phyloP scores from a whole-genome alignment of 139 green algal species.

The Closterium sp. region DNA sequence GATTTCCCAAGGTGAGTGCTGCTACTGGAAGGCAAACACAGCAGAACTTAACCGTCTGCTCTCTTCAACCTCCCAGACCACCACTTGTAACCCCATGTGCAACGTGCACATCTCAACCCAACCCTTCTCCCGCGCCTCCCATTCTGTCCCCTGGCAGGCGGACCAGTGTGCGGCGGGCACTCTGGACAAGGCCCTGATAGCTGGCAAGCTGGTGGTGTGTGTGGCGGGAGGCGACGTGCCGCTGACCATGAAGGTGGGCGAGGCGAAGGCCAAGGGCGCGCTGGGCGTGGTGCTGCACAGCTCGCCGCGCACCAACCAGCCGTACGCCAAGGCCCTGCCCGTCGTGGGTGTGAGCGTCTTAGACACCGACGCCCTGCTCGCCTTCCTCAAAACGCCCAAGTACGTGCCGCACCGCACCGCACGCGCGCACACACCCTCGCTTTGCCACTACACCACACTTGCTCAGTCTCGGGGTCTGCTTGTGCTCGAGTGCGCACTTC shows the following conservation, averaged over 20 bases:
- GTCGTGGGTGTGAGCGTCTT: neutral
- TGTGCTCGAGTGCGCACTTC: too few species aligned
- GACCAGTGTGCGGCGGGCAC: neutral
- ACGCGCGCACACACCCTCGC: too few species aligned
- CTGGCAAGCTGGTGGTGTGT: neutral
- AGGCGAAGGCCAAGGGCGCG: neutral
- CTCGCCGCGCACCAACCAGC: neutral
- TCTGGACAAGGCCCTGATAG: neutral
- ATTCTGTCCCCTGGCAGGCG: too few species aligned
- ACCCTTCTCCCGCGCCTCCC: neutral
- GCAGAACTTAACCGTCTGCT: too few species aligned
- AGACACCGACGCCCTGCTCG: neutral
- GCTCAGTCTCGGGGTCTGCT: neutral
- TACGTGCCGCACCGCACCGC: neutral
- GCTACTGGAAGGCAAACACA: too few species aligned
- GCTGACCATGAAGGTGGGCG: neutral
- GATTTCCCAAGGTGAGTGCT: too few species aligned
- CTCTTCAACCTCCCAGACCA: too few species aligned
- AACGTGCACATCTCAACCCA: neutral
- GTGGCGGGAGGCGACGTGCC: neutral
- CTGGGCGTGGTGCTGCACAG: neutral
- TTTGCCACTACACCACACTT: too few species aligned
- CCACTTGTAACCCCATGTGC: too few species aligned
- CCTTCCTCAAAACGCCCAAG: neutral
- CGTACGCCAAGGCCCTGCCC: neutral